phyloP scores from a whole-genome alignment of 1,284 basidiomycete species.

The Pseudozyma pruni region DNA sequence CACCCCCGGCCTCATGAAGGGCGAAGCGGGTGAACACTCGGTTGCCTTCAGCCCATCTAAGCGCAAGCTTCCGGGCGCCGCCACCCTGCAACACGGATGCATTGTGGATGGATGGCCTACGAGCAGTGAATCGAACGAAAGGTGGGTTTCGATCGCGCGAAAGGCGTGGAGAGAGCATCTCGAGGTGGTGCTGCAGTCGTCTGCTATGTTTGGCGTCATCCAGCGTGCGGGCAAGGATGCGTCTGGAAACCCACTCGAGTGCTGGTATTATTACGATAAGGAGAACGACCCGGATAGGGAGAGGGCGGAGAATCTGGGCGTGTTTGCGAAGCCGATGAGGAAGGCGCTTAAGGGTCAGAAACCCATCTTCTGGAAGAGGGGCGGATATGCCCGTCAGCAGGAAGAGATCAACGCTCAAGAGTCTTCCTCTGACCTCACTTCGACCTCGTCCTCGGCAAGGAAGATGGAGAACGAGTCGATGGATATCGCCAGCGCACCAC shows the following conservation, averaged over 20 bases:
- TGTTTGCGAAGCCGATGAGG: conserved; percentile 66
- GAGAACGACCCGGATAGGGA: conserved; percentile 63
- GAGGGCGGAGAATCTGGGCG: conserved; percentile 61
- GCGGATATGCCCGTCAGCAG: conserved; percentile 47
- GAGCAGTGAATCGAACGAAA: conserved; percentile 28
- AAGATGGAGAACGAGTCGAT: conserved; percentile 24
- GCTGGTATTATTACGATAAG: conserved; percentile 67
- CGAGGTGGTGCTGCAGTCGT: conserved; percentile 55
- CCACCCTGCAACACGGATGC: conserved; percentile 43
- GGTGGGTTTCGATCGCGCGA: conserved; percentile 49
- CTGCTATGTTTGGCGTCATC: conserved; percentile 64
- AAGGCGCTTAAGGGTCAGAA: conserved; percentile 66
- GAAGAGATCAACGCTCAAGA: conserved; percentile 16
- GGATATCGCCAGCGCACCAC: conserved; percentile 33
- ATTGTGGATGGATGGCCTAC: conserved; percentile 48
- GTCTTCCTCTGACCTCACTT: neutral
- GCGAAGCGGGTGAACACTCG: conserved; percentile 56
- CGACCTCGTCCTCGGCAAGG: conserved; percentile 5
- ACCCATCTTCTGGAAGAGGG: conserved; percentile 66
- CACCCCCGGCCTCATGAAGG: conserved; percentile 62
- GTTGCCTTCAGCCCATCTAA: conserved; percentile 51
- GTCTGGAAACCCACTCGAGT: conserved; percentile 63
- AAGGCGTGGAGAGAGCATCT: conserved; percentile 65
- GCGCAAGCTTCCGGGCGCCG: conserved; percentile 32
- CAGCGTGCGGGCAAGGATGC: conserved; percentile 65